Percentiles rank a stretch among this genome's conserved stretches.
Conservation (phyloP, 306 rosid genomes). For the Psophocarpus tetragonolobus region DNA sequence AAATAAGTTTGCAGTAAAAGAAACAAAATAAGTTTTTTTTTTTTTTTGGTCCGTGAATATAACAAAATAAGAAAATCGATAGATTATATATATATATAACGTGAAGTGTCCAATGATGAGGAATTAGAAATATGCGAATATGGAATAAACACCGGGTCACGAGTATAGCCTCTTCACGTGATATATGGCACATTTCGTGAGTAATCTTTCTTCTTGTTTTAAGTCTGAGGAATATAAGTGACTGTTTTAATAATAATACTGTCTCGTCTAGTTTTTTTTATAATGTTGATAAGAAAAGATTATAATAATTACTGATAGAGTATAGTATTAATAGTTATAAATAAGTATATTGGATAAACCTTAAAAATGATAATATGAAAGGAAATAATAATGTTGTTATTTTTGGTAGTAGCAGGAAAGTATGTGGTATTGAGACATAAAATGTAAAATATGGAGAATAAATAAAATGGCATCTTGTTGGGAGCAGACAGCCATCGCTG, state of each 20-base stretch:
- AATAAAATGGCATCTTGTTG: neutral
- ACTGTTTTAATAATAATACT: neutral
- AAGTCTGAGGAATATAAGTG: neutral
- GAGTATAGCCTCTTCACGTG: constrained; percentile 10
- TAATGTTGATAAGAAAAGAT: neutral
- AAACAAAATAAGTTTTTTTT: too few relatives aligned
- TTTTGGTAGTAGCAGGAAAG: neutral
- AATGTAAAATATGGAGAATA: neutral
- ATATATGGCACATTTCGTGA: neutral
- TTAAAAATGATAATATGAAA: neutral
- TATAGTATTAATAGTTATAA: neutral
- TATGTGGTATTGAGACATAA: neutral
- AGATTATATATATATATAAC: neutral
- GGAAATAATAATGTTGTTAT: neutral
- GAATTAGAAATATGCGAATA: too few relatives aligned
- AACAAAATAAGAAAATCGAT: constrained; percentile 16
- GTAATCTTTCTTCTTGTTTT: too few relatives aligned
- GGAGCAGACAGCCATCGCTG: neutral
- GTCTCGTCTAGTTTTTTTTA: neutral
- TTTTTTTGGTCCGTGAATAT: too few relatives aligned
- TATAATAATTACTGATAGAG: too few relatives aligned
- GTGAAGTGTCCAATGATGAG: neutral
- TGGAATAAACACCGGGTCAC: neutral
- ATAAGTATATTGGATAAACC: neutral
- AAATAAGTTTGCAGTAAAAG: too few relatives aligned